Base-by-base conservation (phyloP, 164 flowering plant species). In the Echeveria elegans region DNA sequence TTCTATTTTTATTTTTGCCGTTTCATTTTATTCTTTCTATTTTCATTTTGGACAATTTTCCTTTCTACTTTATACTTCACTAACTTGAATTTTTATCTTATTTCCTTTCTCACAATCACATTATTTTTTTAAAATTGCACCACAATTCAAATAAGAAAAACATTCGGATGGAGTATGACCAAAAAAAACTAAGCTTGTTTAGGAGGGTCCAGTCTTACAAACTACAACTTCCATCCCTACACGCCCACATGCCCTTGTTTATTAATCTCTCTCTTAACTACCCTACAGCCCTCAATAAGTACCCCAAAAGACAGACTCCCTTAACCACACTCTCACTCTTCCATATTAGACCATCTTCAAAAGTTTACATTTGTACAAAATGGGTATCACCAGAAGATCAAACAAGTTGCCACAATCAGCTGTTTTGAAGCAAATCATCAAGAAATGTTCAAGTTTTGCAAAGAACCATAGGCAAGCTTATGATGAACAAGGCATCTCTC, bases 401-500 rank as follows among this genome's bases (percentile, higher is more conserved):
- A 61, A 31, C n/a, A 61, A 16, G 36, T 10, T 12, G 32, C 64
- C 40, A 0, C 64, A 61, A 7, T 18, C 64, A 61, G 36, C 64
- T 30, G 64, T 36, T 61, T 19, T 61, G 36, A 61, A 61, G 23
- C 64, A 61, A 30, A 61, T 61, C n/a, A 8, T 61, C 36, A 61
- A 29, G 64, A 29, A 29, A 28, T 61, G 64, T 16, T 26, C 64
- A 6, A 8, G n/a, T 16, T 61, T 61, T 9, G 64, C 38, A 5
- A 61, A 61, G 64, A 61, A 36, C 19, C 23, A 31, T 7, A 11
- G 38, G 2, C 23, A 5, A 11, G 56, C 56, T 50, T 61, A 30
- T 15, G 64, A 28, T 19, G 64, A 61, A 36, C 64, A 31, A 15
- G 34, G 15, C 64, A 5, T 29, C n/a, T 38, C n/a, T 61, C 64